Evolutionary conservation across 1,284 basidiomycete genomes (phyloP).

Genomic region (Cutaneotrichosporon mucoides): DNA sequence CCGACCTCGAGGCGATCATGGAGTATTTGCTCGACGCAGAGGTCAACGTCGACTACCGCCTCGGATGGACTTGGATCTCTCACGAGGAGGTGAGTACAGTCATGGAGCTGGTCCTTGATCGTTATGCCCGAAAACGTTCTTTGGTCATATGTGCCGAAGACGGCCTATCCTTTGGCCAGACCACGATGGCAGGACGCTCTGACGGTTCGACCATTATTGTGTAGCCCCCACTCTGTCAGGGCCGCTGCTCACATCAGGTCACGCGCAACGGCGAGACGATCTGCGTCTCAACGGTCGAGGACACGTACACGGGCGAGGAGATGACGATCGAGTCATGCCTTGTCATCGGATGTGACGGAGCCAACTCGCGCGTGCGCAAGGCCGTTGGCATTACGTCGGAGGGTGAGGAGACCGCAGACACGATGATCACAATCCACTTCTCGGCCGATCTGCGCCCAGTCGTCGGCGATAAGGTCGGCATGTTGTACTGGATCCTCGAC

Average conservation of each 20-base stretch:
- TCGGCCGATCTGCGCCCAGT: slow-evolving; percentile 23
- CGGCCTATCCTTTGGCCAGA: too few species aligned
- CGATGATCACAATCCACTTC: slow-evolving; percentile 30
- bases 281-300: slow-evolving; percentile 18
- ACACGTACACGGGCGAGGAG: slow-evolving; percentile 26
- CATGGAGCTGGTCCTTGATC: too few species aligned
- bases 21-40: slow-evolving; percentile 16
- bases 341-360: slow-evolving; percentile 26
- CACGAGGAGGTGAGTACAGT: slow-evolving; percentile 16
- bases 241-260: background rate
- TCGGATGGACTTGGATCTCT: slow-evolving; percentile 28
- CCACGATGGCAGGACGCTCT: too few species aligned
- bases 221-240: too few species aligned
- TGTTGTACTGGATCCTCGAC: slow-evolving; percentile 32
- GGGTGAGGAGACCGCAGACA: slow-evolving; percentile 26
- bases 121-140: too few species aligned
- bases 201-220: too few species aligned
- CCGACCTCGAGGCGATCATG: slow-evolving; percentile 25
- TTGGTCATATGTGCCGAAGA: too few species aligned
- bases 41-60: slow-evolving; percentile 19
- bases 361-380: slow-evolving; percentile 25
- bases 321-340: slow-evolving; percentile 15
- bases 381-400: slow-evolving; percentile 21
- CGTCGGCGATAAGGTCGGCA: slow-evolving; percentile 23
- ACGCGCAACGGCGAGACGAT: slow-evolving; percentile 9